Conservation (phyloP, 1,139 yeast species). For the Pichia kudriavzevii region DNA sequence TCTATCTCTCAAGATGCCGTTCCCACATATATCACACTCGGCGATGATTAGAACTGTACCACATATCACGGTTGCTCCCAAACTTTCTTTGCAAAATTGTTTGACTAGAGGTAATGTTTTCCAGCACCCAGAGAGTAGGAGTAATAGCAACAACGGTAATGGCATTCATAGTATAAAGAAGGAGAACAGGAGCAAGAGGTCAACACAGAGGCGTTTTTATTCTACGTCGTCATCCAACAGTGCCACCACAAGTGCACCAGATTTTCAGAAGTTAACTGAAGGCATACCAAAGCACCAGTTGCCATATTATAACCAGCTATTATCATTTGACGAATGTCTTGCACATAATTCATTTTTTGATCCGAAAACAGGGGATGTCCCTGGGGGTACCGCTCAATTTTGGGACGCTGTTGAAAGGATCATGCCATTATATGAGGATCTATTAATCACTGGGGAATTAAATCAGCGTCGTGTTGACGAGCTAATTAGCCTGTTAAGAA, state of each 20-base stretch:
- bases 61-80: constrained; percentile 14
- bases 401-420: constrained; percentile 43
- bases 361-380: constrained; percentile 24
- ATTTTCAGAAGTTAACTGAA: constrained; percentile 16
- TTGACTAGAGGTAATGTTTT: constrained; percentile 19
- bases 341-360: constrained; percentile 33
- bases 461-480: constrained; percentile 35
- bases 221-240: background rate
- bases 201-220: too few relatives aligned
- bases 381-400: constrained; percentile 27
- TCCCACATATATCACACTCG: constrained; percentile 4
- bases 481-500: constrained; percentile 39
- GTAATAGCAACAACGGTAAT: too few relatives aligned
- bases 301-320: constrained; percentile 25
- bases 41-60: constrained; percentile 21
- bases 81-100: constrained; percentile 18
- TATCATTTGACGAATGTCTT: constrained; percentile 42
- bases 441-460: constrained; percentile 38
- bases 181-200: too few relatives aligned
- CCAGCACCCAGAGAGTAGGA: constrained; percentile 12
- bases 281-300: constrained; percentile 18
- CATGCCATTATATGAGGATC: constrained; percentile 39
- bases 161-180: too few relatives aligned
- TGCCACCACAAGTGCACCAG: constrained; percentile 4
- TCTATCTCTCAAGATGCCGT: constrained; percentile 7